A percentile compares a stretch with the other conserved stretches of the same genome.
Evolutionary conservation across 1,284 basidiomycete species (phyloP).

Genomic region (Trichosporon asahii): DNA sequence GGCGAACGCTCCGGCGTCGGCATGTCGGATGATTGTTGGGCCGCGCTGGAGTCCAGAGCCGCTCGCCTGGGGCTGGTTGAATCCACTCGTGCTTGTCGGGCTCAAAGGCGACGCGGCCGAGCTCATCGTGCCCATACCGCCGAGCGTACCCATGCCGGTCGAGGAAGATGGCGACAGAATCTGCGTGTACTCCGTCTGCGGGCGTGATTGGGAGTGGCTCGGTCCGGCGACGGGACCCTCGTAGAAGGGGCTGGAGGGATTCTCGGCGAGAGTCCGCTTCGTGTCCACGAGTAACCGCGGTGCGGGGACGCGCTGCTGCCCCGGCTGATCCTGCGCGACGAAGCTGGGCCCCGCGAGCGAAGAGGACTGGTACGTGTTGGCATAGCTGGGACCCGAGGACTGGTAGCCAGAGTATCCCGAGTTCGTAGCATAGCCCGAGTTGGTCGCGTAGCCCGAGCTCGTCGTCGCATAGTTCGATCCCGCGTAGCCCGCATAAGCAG

Average conservation of each 20-base stretch:
- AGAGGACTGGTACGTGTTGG: background rate
- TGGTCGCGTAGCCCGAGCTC: background rate
- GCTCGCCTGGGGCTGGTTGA: background rate
- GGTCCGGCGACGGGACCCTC: background rate
- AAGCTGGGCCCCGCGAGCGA: background rate
- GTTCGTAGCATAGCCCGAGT: background rate
- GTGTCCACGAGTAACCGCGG: constrained; percentile 24
- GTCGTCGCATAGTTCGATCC: background rate
- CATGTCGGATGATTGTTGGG: constrained; percentile 24
- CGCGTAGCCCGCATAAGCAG: background rate
- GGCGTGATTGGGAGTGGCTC: background rate
- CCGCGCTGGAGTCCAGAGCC: constrained; percentile 13
- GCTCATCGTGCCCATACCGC: background rate
- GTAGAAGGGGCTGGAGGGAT: background rate
- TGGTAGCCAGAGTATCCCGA: background rate
- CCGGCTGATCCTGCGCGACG: background rate
- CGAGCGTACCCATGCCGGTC: background rate
- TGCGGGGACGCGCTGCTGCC: constrained; percentile 13
- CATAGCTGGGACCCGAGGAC: background rate
- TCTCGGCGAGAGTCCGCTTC: constrained; percentile 12
- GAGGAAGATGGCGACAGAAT: background rate
- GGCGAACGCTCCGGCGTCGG: constrained; percentile 22
- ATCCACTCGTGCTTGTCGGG: background rate
- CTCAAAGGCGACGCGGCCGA: background rate
- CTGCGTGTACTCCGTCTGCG: background rate